Conservation (phyloP, 805 yeast species). For the Osmozyma mogii region DNA sequence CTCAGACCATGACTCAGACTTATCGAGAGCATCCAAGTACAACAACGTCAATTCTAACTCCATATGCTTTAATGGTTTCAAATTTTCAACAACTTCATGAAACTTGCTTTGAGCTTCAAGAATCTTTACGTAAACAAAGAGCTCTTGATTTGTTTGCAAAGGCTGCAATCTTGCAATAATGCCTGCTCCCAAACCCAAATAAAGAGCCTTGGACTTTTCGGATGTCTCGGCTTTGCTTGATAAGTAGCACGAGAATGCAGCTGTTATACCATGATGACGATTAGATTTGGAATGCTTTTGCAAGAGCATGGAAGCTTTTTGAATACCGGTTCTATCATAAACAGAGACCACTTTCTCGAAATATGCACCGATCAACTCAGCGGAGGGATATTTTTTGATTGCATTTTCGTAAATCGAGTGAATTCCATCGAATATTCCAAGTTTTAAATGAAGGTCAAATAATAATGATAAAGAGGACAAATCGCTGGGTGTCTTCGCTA, state of each 20-base stretch:
- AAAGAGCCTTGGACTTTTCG: constrained; percentile 30
- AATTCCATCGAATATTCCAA: constrained; percentile 28
- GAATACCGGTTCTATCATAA: constrained; percentile 44
- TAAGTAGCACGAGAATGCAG: constrained; percentile 46
- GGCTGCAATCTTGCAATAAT: constrained; percentile 48
- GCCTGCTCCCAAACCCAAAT: constrained; percentile 19
- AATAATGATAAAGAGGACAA: constrained; percentile 43
- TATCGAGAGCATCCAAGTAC: constrained; percentile 40
- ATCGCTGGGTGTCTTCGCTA: constrained; percentile 44
- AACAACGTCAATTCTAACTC: constrained; percentile 61
- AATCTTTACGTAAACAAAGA: constrained; percentile 49
- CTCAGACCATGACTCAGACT: constrained; percentile 33
- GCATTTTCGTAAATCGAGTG: constrained; percentile 48
- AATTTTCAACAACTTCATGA: constrained; percentile 20
- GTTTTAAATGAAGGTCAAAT: constrained; percentile 34
- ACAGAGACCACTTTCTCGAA: constrained; percentile 42
- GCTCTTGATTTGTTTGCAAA: constrained; percentile 53
- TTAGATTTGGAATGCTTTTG: constrained; percentile 21
- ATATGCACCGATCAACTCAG: constrained; percentile 46
- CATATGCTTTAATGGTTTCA: constrained; percentile 21
- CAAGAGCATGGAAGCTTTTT: constrained; percentile 41
- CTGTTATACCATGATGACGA: constrained; percentile 39
- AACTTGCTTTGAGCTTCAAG: constrained; percentile 29
- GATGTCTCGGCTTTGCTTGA: constrained; percentile 28
- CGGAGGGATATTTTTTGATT: constrained; percentile 47